Percentiles rank a stretch among this genome's conserved stretches.
Evolutionary conservation across 768 basidiomycete species (phyloP).

Genomic region (Mycena kentingensis): DNA sequence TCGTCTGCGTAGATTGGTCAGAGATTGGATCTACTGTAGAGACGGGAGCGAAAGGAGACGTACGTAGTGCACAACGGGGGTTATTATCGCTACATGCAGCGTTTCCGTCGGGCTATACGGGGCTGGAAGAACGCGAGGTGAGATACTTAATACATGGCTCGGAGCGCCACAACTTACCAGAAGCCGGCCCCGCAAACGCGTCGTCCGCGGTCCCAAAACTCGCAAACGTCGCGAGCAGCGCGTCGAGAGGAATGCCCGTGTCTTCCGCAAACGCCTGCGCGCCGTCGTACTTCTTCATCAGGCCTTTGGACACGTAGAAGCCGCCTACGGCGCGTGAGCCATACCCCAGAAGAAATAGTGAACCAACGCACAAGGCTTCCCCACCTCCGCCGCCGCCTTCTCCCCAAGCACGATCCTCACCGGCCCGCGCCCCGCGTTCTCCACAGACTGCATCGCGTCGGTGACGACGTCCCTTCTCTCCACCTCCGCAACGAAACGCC

Average conservation of each 20-base stretch:
- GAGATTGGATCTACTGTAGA: neutral
- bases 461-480: constrained; percentile 51
- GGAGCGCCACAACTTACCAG: neutral
- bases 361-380: constrained; percentile 22
- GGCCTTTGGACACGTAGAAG: constrained; percentile 29
- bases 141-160: neutral
- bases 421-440: constrained; percentile 23
- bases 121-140: constrained; percentile 19
- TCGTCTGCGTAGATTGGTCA: constrained; percentile 23
- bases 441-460: constrained; percentile 25
- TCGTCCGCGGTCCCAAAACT: constrained; percentile 22
- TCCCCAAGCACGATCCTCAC: constrained; percentile 25
- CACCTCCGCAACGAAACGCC: constrained; percentile 74
- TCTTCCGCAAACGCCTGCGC: constrained; percentile 23
- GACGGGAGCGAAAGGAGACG: constrained; percentile 3
- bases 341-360: neutral
- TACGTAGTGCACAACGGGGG: constrained; percentile 33
- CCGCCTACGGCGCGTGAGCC: constrained; percentile 14
- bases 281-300: constrained; percentile 28
- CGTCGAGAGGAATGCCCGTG: constrained; percentile 15
- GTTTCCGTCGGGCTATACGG: constrained; percentile 16
- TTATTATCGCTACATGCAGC: constrained; percentile 28
- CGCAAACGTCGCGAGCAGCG: constrained; percentile 19
- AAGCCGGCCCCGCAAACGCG: constrained; percentile 19
- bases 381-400: constrained; percentile 24